A percentile compares a stretch with the other conserved stretches of the same genome.
Evolutionary conservation across 225 moss, liverwort and hornwort species (phyloP).

Genomic region (Pleurozium schreberi): DNA sequence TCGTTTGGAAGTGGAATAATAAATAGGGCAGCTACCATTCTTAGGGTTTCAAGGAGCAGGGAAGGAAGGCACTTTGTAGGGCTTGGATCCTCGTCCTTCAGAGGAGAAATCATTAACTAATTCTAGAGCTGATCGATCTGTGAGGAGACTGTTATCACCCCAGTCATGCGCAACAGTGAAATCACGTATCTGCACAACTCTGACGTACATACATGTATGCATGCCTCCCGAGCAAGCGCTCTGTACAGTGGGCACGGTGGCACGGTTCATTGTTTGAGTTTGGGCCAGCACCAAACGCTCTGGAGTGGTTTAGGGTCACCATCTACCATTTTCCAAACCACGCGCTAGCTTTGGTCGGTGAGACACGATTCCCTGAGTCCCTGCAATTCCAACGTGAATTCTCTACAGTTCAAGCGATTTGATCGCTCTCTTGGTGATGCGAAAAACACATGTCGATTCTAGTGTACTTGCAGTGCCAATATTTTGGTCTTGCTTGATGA

Average conservation of each 20-base stretch:
- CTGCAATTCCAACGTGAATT: not conserved
- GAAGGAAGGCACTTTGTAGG: not conserved
- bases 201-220: too few relatives aligned
- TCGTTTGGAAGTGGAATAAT: not conserved
- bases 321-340: not conserved
- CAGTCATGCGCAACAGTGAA: not conserved
- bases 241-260: not conserved
- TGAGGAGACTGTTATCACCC: not conserved
- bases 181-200: not conserved
- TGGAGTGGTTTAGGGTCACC: not conserved
- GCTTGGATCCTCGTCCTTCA: not conserved
- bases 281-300: not conserved
- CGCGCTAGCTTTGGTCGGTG: conserved; percentile 1
- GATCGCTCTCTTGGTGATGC: not conserved
- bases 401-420: not conserved
- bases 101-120: not conserved
- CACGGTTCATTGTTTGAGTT: not conserved
- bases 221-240: not conserved
- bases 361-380: not conserved
- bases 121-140: not conserved
- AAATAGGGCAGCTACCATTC: not conserved
- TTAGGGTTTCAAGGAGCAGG: not conserved
- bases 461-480: not conserved
- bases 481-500: not conserved
- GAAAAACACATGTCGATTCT: not conserved